These are phyloP conservation scores for Amanita inopinata DNA, from an alignment of 768 basidiomycete species.

Conservation along the genomic window DNA sequence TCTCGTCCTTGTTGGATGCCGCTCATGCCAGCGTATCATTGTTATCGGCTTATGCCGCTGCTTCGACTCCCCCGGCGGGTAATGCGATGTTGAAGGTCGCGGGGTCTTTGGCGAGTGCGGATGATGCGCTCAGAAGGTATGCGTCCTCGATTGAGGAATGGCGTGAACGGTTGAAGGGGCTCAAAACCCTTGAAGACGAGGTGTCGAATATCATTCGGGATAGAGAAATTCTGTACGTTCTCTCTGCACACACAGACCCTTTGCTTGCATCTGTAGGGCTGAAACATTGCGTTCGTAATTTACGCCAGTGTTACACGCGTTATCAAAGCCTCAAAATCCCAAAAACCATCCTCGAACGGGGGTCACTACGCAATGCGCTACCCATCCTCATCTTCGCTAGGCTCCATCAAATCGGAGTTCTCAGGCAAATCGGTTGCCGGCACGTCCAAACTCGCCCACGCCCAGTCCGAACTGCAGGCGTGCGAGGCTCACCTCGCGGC, in stretches of 20 bases:
- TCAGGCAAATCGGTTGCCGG: conserved; percentile 16
- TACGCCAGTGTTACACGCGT: conserved; percentile 58
- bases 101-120: conserved; percentile 48
- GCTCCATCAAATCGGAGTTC: conserved; percentile 28
- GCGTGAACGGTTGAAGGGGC: conserved; percentile 44
- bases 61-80: conserved; percentile 46
- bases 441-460: conserved; percentile 47
- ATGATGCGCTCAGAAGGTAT: conserved; percentile 60
- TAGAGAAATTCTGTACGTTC: conserved; percentile 70
- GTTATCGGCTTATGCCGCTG: conserved; percentile 64
- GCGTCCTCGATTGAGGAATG: conserved; percentile 53
- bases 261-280: no score
- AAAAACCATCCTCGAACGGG: conserved; percentile 31
- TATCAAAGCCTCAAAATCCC: conserved; percentile 63
- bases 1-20: conserved; percentile 44
- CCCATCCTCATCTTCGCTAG: conserved; percentile 31
- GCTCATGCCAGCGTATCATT: conserved; percentile 55
- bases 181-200: conserved; percentile 68
- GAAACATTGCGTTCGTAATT: no score
- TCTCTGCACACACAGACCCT: background rate
- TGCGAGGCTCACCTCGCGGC: conserved; percentile 66
- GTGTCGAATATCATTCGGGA: conserved; percentile 62
- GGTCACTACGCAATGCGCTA: conserved; percentile 24
- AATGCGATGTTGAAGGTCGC: conserved; percentile 49
- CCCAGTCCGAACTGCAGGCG: conserved; percentile 72